These are phyloP conservation scores for Fusarium pilosicola DNA, from an alignment of 2,329 filamentous ascomycete species.

Conservation along the genomic window DNA sequence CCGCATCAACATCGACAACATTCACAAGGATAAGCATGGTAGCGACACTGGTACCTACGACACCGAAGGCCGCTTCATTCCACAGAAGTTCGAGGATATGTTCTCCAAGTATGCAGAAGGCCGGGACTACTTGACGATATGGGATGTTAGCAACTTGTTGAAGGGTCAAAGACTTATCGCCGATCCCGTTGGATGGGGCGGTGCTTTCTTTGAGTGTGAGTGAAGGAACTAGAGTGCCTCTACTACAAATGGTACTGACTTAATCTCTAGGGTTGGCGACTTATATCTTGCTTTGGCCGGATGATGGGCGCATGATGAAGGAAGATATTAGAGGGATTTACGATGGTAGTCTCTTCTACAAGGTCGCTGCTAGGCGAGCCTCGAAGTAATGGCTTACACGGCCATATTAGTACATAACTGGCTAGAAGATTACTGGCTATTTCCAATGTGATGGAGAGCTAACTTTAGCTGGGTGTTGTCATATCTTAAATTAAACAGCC, in stretches of 20 bases:
- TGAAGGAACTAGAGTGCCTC: too few species aligned
- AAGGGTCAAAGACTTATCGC: rapidly evolving
- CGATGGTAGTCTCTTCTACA: not conserved
- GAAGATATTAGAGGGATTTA: not conserved
- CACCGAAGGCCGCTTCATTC: not conserved
- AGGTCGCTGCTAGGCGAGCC: not conserved
- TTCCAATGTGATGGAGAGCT: too few species aligned
- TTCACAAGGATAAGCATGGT: not conserved
- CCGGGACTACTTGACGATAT: not conserved
- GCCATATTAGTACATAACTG: too few species aligned
- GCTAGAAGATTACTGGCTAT: too few species aligned
- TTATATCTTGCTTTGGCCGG: not conserved
- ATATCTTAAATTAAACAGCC: too few species aligned
- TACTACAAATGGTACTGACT: too few species aligned
- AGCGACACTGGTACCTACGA: not conserved
- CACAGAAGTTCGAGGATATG: not conserved
- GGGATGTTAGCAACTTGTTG: not conserved
- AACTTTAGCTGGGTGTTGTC: too few species aligned
- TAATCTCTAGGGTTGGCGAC: not conserved
- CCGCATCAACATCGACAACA: rapidly evolving
- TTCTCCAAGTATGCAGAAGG: not conserved
- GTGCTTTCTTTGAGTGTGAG: not conserved
- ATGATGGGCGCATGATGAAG: not conserved
- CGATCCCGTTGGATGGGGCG: not conserved
- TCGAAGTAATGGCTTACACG: too few species aligned